Percentiles rank a stretch among this genome's conserved stretches.
Conservation (phyloP, 306 rosid species). For the Luffa acutangula region DNA sequence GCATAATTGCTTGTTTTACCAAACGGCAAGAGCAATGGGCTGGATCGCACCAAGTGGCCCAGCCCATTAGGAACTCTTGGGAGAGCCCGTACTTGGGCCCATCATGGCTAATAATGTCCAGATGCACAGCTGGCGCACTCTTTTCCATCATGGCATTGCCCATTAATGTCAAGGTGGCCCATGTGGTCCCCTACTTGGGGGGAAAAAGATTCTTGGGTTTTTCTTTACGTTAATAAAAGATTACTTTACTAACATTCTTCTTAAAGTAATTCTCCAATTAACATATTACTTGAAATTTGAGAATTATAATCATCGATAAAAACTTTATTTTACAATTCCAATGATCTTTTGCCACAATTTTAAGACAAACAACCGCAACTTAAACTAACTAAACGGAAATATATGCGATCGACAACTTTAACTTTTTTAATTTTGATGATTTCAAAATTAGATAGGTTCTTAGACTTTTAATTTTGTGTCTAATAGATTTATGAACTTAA, state of each 20-base stretch:
- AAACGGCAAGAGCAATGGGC: background rate
- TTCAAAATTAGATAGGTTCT: no score
- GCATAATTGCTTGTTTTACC: background rate
- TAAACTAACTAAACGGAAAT: background rate
- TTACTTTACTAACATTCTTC: background rate
- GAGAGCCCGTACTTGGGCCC: background rate
- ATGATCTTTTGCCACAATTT: no score
- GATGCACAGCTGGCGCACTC: background rate
- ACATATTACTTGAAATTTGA: background rate
- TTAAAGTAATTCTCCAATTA: background rate
- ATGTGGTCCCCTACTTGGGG: background rate
- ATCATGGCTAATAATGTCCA: background rate
- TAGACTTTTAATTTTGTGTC: no score
- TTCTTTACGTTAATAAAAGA: background rate
- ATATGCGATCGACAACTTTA: no score
- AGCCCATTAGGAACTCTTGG: background rate
- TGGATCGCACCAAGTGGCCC: conserved; percentile 4
- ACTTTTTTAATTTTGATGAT: no score
- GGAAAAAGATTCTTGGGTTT: background rate
- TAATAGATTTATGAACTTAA: no score
- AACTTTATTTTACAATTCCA: no score
- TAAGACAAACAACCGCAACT: background rate
- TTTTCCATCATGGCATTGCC: background rate
- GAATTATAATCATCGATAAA: background rate
- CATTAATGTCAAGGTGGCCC: background rate